Evolutionary conservation across 352 stramenopile species (phyloP).

Genomic region (Phytophthora macrochlamydospora): DNA sequence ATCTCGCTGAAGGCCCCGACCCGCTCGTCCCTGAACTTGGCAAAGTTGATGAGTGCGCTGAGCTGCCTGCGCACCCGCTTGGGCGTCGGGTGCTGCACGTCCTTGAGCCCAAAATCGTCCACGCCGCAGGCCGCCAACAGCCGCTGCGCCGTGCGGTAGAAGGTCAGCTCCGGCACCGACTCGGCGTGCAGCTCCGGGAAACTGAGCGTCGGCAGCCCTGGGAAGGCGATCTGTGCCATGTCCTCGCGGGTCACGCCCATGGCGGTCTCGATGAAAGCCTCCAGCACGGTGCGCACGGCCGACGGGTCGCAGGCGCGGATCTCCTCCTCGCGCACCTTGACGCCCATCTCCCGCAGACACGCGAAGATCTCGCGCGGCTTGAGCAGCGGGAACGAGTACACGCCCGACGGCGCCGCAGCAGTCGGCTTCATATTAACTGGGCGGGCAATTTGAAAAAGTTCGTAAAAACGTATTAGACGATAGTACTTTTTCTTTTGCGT

Average conservation of each 20-base stretch:
- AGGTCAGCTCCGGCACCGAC: conserved; percentile 92
- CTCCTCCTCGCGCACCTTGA: conserved; percentile 91
- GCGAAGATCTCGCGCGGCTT: conserved; percentile 94
- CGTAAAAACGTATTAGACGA: no score
- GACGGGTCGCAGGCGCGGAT: conserved; percentile 72
- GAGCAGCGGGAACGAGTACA: conserved; percentile 93
- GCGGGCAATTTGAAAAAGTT: no score
- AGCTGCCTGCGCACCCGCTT: conserved; percentile 94
- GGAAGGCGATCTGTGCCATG: conserved; percentile 91
- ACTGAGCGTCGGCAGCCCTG: conserved; percentile 74
- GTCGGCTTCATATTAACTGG: no score
- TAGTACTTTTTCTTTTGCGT: no score
- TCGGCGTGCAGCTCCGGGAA: conserved; percentile 95
- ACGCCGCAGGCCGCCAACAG: conserved; percentile 93
- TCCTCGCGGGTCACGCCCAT: conserved; percentile 92
- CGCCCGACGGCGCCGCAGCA: conserved; percentile 1
- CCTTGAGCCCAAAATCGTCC: conserved; percentile 93
- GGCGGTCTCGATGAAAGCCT: conserved; percentile 90
- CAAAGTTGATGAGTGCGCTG: conserved; percentile 97
- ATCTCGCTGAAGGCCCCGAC: conserved; percentile 85
- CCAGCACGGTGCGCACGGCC: conserved; percentile 88
- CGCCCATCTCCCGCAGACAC: conserved; percentile 91
- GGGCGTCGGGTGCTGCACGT: conserved; percentile 87
- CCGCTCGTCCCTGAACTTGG: conserved; percentile 96
- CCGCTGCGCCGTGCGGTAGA: conserved; percentile 90